phyloP scores from a whole-genome alignment of 257 asterid genomes.

The Prunella vulgaris region DNA sequence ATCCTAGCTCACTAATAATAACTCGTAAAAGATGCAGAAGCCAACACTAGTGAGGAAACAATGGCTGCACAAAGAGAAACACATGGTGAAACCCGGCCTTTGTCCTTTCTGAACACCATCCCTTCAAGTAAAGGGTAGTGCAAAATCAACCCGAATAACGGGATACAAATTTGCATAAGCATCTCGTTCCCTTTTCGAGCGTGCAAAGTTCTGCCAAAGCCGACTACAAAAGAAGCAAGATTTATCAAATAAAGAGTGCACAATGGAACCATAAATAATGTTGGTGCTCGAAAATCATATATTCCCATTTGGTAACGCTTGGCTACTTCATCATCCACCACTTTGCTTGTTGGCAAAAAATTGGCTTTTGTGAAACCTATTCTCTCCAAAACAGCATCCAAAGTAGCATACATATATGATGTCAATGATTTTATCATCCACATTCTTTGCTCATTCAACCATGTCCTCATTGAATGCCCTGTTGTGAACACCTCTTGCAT shows the following conservation, averaged over 20 bases:
- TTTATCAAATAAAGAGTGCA: conserved; percentile 46
- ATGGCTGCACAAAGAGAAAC: conserved; percentile 26
- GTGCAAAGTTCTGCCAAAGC: conserved; percentile 22
- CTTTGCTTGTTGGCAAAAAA: conserved; percentile 60
- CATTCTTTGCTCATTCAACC: conserved; percentile 51
- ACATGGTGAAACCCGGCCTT: conserved; percentile 35
- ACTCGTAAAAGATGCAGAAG: background rate
- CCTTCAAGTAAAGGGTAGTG: conserved; percentile 59
- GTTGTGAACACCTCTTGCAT: conserved; percentile 40
- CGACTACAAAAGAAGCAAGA: conserved; percentile 33
- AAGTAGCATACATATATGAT: conserved; percentile 47
- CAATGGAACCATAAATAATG: conserved; percentile 40
- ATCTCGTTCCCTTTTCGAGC: conserved; percentile 18
- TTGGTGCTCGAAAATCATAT: conserved; percentile 47
- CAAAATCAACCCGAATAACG: conserved; percentile 37
- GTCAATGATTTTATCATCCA: conserved; percentile 63
- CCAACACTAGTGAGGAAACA: conserved; percentile 12
- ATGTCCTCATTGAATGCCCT: conserved; percentile 43
- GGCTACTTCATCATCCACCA: conserved; percentile 33
- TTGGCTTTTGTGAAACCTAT: conserved; percentile 42
- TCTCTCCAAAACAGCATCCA: conserved; percentile 36
- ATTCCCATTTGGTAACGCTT: conserved; percentile 41
- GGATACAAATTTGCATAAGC: conserved; percentile 34
- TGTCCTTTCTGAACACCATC: conserved; percentile 55
- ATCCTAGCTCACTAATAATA: background rate